These are phyloP conservation scores for Ambrosiella xylebori DNA, from an alignment of 2,329 filamentous ascomycete genomes.

Conservation along the genomic window DNA sequence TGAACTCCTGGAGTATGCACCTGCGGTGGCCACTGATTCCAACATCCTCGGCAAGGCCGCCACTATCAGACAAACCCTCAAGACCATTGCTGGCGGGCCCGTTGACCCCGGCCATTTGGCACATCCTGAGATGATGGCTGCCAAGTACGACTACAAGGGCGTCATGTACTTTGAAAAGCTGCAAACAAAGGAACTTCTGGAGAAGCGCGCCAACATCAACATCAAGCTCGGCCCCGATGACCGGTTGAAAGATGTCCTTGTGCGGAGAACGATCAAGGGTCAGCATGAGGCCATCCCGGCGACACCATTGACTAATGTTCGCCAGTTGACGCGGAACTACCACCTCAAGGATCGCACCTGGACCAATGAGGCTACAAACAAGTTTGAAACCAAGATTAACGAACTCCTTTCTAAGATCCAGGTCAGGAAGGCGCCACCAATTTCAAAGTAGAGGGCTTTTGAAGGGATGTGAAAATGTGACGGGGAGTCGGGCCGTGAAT, in stretches of 20 bases:
- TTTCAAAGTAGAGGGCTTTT: neutral
- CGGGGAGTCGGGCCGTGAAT: neutral
- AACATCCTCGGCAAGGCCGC: conserved; percentile 18
- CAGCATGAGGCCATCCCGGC: conserved; percentile 21
- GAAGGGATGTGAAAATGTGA: neutral
- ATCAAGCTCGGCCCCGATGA: conserved; percentile 13
- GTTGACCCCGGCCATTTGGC: conserved; percentile 19
- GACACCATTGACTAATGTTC: conserved; percentile 20
- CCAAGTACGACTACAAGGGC: conserved; percentile 18
- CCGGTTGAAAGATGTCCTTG: conserved; percentile 16
- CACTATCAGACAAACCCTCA: conserved; percentile 22
- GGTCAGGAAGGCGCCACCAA: neutral
- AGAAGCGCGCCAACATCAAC: conserved; percentile 16
- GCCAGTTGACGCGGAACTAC: conserved; percentile 21
- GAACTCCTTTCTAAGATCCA: conserved; percentile 8
- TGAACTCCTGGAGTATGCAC: conserved; percentile 18
- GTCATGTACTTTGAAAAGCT: conserved; percentile 21
- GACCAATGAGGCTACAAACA: conserved; percentile 19
- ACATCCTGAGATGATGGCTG: conserved; percentile 19
- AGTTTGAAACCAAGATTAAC: conserved; percentile 23
- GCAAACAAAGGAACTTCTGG: conserved; percentile 18
- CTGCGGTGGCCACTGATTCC: conserved; percentile 20
- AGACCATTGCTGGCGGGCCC: conserved; percentile 21
- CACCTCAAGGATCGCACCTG: conserved; percentile 25
- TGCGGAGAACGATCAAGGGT: conserved; percentile 21